Conservation (phyloP, 306 rosid species). For the Cicer bijugum region DNA sequence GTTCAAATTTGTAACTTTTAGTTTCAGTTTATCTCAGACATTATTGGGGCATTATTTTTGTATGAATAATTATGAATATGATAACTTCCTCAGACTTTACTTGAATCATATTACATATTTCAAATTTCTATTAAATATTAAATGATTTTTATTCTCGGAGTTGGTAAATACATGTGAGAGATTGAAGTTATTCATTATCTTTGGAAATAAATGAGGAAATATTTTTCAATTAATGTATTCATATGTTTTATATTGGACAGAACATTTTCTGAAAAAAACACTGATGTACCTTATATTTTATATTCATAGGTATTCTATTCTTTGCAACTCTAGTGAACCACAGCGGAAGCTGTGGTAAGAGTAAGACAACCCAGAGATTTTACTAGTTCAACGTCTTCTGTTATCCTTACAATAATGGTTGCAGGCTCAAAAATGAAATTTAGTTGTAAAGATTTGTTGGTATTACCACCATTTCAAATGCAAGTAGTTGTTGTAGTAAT, state of each 20-base stretch:
- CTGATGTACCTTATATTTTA: neutral
- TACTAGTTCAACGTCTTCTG: conserved; percentile 3
- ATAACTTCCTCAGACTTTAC: neutral
- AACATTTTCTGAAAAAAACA: conserved; percentile 23
- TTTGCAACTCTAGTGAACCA: neutral
- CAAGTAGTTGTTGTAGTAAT: conserved; percentile 3
- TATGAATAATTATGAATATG: neutral
- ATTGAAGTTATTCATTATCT: conserved; percentile 1
- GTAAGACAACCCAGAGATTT: conserved; percentile 16
- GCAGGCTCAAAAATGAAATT: conserved; percentile 26
- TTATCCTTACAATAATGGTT: neutral
- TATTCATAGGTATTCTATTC: conserved; percentile 23
- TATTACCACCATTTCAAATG: conserved; percentile 23
- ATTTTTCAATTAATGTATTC: neutral
- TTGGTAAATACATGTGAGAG: conserved; percentile 14
- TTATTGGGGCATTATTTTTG: conserved; percentile 1
- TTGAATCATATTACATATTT: conserved; percentile 13
- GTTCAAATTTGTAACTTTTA: conserved; percentile 29
- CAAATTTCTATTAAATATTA: neutral
- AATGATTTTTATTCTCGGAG: neutral
- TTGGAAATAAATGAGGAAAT: conserved; percentile 12
- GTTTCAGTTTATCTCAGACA: conserved; percentile 19
- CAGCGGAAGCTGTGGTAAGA: conserved; percentile 14
- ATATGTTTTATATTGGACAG: neutral
- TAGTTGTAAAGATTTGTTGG: neutral